Evolutionary conservation across 2,329 filamentous ascomycete genomes (phyloP), one percentile per base, ranked within the genome.

Genomic region (Xylaria sp.): DNA sequence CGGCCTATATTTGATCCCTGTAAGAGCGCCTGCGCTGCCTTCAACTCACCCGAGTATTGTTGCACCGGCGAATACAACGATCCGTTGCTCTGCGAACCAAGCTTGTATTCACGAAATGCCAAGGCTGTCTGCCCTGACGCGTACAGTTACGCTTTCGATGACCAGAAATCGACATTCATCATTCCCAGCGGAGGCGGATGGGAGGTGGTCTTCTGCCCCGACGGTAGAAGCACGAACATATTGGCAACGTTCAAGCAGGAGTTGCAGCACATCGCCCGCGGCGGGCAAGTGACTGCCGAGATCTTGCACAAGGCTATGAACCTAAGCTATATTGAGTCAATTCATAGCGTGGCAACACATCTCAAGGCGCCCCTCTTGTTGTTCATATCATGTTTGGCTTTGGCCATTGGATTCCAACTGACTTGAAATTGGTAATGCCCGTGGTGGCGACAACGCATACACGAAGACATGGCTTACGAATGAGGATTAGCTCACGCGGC

Each of bases 81-180:
- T 38, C 81, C 88, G 2, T 76, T 52, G 20, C 76, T 78, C 44
- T 94, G 90, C 74, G 76, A 78, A 54, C 85, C 88, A 2, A 85
- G 85, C 46, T 72, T 82, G 39, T 94, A 92, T 74, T 86, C 86
- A 61, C 82, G 77, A 54, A 77, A 78, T 9, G 88, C 89, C 48
- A 94, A 95, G 75, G 74, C 73, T 2, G 80, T 93, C 11, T 95
- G 91, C 68, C 90, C 91, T 1, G 91, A 95, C 72, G 90, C 90
- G 2, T 95, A 94, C 73, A 91, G 87, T 66, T 95, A 83, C 69
- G 86, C 88, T 46, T 84, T 83, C 70, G 81, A 85, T 61, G 82
- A 86, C 64, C 73, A 76, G 56, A 74, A 75, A 24, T 83, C 79
- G 16, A 87, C 84, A 0, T 87, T 87, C 63, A 83, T 85, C 62